Evolutionary conservation across 768 basidiomycete species (phyloP).

Genomic region (Hortiboletus campestris): DNA sequence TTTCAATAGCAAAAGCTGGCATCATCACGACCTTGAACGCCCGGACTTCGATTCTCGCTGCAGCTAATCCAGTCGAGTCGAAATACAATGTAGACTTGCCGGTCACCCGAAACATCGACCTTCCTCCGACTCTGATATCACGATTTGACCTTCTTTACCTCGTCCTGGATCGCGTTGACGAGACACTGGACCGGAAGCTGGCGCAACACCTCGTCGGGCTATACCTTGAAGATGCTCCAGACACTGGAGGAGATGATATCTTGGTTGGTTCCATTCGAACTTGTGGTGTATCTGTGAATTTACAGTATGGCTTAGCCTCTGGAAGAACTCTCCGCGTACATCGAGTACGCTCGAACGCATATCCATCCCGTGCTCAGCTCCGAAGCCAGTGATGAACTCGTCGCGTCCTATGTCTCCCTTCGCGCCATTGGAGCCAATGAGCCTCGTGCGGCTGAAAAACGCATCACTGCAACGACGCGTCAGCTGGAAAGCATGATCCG

Average conservation of each 20-base stretch:
- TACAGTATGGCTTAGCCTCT: slow-evolving; percentile 57
- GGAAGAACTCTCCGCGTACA: slow-evolving; percentile 89
- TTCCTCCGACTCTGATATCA: slow-evolving; percentile 96
- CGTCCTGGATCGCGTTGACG: slow-evolving; percentile 93
- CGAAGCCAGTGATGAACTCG: slow-evolving; percentile 80
- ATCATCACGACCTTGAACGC: slow-evolving; percentile 99
- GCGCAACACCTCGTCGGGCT: slow-evolving; percentile 92
- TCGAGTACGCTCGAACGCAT: slow-evolving; percentile 85
- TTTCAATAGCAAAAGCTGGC: slow-evolving; percentile 97
- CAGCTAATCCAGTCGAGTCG: slow-evolving; percentile 95
- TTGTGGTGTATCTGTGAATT: neutral
- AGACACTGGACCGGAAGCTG: slow-evolving; percentile 76
- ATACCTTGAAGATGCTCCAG: slow-evolving; percentile 88
- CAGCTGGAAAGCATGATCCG: slow-evolving; percentile 98
- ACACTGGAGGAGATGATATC: slow-evolving; percentile 58
- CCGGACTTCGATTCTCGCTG: slow-evolving; percentile 95
- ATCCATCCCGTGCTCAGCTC: slow-evolving; percentile 87
- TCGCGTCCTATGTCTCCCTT: slow-evolving; percentile 89
- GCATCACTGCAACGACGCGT: slow-evolving; percentile 97
- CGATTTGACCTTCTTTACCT: slow-evolving; percentile 97
- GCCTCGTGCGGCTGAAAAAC: slow-evolving; percentile 81
- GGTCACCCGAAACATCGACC: slow-evolving; percentile 93
- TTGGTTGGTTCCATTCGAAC: slow-evolving; percentile 51
- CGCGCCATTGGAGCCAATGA: slow-evolving; percentile 85
- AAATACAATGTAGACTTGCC: slow-evolving; percentile 92